phyloP scores from a whole-genome alignment of 2,329 filamentous ascomycete genomes.

The Fusarium mundagurra region DNA sequence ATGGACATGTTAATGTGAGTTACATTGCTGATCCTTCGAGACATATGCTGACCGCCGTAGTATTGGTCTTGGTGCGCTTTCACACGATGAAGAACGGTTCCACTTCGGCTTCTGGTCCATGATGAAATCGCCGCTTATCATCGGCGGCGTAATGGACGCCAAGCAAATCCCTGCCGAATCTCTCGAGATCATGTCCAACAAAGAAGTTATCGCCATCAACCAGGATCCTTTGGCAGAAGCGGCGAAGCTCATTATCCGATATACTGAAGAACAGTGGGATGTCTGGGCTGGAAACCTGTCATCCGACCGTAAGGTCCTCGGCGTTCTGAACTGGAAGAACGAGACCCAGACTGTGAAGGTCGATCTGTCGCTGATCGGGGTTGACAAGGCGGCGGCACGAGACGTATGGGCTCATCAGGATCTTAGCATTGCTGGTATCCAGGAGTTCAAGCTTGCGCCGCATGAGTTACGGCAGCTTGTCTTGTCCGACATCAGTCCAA shows the following conservation, averaged over 20 bases:
- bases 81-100: constrained; percentile 58
- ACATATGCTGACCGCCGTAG: constrained; percentile 33
- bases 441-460: constrained; percentile 46
- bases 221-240: constrained; percentile 64
- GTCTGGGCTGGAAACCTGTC: constrained; percentile 61
- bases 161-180: constrained; percentile 51
- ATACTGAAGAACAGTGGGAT: constrained; percentile 60
- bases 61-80: constrained; percentile 58
- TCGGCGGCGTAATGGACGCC: constrained; percentile 56
- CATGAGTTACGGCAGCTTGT: constrained; percentile 55
- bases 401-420: constrained; percentile 54
- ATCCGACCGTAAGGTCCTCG: constrained; percentile 53
- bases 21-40: rapidly evolving
- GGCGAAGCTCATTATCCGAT: constrained; percentile 59
- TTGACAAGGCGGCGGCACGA: constrained; percentile 51
- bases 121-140: constrained; percentile 60
- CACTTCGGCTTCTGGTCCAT: constrained; percentile 65
- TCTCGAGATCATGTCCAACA: constrained; percentile 57
- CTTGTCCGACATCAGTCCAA: constrained; percentile 46
- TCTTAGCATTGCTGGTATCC: constrained; percentile 45
- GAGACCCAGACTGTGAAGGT: constrained; percentile 54
- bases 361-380: constrained; percentile 52
- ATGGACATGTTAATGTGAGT: constrained; percentile 62
- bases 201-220: constrained; percentile 66
- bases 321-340: constrained; percentile 61